These are phyloP conservation scores for Aristolochia fimbriata DNA, from an alignment of 164 flowering plant species.

Conservation along the genomic window DNA sequence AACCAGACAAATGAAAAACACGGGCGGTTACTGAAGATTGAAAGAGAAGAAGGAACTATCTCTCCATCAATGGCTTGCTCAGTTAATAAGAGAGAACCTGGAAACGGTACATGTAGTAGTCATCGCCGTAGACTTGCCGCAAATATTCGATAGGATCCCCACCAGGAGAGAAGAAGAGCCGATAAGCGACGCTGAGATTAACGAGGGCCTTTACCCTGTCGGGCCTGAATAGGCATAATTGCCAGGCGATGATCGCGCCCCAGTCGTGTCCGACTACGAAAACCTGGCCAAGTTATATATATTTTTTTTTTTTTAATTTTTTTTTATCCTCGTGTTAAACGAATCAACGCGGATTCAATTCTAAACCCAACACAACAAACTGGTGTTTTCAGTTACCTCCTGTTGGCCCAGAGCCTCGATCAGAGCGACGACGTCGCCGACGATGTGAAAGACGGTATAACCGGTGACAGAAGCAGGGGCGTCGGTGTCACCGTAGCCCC, in stretches of 20 bases:
- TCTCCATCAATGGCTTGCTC: no score
- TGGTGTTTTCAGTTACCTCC: no score
- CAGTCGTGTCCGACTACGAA: conserved; percentile 2
- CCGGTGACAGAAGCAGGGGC: conserved; percentile 20
- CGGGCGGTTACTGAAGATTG: background rate
- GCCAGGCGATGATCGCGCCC: conserved; percentile 64
- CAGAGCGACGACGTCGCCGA: conserved; percentile 62
- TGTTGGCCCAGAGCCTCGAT: conserved; percentile 38
- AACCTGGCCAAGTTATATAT: conserved; percentile 2
- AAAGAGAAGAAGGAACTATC: background rate
- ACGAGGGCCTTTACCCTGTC: conserved; percentile 72
- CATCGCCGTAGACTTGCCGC: conserved; percentile 46
- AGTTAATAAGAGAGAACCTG: conserved; percentile 43
- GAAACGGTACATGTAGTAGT: conserved; percentile 61
- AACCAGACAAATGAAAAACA: background rate
- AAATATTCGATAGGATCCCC: conserved; percentile 25
- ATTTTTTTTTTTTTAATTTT: no score
- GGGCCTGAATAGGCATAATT: conserved; percentile 50
- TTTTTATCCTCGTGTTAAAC: no score
- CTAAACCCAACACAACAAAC: no score
- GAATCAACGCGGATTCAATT: no score
- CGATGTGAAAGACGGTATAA: conserved; percentile 45
- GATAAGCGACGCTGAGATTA: conserved; percentile 40
- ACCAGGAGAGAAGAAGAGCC: conserved; percentile 35
- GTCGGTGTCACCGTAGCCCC: conserved; percentile 49